Conservation (phyloP, 345 rosid species). For the Reutealis trisperma region DNA sequence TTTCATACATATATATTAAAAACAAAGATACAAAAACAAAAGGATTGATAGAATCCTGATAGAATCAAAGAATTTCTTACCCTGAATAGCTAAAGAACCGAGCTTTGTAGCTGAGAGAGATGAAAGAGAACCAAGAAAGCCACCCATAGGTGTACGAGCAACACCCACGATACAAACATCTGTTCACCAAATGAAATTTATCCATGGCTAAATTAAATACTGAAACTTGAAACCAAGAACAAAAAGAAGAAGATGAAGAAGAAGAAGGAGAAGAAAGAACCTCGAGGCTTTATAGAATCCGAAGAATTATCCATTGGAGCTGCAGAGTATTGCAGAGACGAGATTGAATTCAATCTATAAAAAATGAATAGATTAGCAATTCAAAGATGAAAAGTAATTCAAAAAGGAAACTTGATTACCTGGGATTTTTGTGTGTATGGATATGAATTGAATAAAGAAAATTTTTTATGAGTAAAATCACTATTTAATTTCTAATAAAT, state of each 20-base stretch:
- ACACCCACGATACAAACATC: constrained; percentile 35
- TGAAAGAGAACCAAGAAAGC: constrained; percentile 37
- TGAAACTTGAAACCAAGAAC: neutral
- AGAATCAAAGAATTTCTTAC: neutral
- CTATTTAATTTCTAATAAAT: no score
- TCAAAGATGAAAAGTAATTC: no score
- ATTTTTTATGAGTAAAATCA: no score
- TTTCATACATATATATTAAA: neutral
- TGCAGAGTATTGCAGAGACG: no score
- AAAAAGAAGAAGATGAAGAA: no score
- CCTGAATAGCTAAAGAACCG: constrained; percentile 26
- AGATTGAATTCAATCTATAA: no score
- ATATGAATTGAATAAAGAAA: no score
- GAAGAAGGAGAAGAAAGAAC: constrained; percentile 24
- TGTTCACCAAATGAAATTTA: neutral
- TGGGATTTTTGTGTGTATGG: no score
- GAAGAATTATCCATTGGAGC: constrained; percentile 48
- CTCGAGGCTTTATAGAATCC: constrained; percentile 52
- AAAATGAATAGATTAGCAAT: no score
- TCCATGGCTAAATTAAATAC: neutral
- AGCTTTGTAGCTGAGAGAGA: constrained; percentile 35
- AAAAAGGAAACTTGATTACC: no score
- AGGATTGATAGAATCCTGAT: no score
- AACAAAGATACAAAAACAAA: neutral
- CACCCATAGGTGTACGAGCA: constrained; percentile 36